phyloP scores from a whole-genome alignment of 148 eudicot species.

The Polygonum aviculare region DNA sequence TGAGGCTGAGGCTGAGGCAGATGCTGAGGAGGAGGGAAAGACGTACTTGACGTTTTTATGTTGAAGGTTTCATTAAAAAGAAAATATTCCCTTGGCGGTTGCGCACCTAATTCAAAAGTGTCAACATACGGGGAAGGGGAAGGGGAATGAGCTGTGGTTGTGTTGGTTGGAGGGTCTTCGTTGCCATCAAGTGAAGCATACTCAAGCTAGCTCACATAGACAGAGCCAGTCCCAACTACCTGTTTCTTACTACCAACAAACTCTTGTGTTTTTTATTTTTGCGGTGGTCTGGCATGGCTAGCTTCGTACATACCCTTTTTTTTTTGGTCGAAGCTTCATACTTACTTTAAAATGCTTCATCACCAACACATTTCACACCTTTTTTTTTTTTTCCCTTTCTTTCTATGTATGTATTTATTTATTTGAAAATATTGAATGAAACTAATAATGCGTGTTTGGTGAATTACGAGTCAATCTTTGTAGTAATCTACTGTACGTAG shows the following conservation, averaged over 20 bases:
- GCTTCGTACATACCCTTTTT: too few species aligned
- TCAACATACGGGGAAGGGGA: neutral
- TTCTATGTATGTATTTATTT: too few species aligned
- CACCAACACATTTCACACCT: neutral
- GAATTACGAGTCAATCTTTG: too few species aligned
- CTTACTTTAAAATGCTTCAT: neutral
- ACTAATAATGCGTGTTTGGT: too few species aligned
- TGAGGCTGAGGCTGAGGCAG: neutral
- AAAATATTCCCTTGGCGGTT: neutral
- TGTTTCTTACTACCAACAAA: conserved; percentile 2
- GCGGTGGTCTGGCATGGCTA: neutral
- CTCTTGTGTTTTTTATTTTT: neutral
- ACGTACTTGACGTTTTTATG: neutral
- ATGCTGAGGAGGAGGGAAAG: neutral
- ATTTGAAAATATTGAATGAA: neutral
- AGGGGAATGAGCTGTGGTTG: neutral
- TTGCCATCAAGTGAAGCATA: conserved; percentile 69
- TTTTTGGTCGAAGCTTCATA: neutral
- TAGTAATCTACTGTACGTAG: too few species aligned
- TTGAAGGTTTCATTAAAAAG: neutral
- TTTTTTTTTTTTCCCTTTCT: too few species aligned
- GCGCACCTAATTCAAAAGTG: neutral
- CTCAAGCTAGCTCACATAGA: conserved; percentile 16
- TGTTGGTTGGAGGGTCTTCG: conserved; percentile 15
- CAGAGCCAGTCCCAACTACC: neutral